These are phyloP conservation scores for Chlorella variabilis DNA, from an alignment of 163 green algal species.

Conservation along the genomic window DNA sequence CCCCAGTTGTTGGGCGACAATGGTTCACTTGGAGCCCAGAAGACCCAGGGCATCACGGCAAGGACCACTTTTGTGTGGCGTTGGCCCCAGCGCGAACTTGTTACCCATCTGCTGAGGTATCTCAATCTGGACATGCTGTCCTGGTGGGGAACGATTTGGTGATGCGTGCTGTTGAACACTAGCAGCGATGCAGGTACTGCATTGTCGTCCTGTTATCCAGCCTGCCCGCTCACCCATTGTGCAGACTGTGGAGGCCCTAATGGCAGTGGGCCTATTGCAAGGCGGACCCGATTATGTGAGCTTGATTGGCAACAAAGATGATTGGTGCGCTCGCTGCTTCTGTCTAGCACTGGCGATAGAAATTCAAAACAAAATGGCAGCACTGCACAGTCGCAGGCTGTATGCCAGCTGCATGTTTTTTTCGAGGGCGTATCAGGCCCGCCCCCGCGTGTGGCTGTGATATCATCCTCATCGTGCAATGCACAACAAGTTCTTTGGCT, in stretches of 20 bases:
- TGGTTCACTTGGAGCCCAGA: constrained; percentile 79
- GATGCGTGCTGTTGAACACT: too few relatives aligned
- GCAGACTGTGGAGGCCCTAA: not conserved
- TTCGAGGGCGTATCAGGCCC: too few relatives aligned
- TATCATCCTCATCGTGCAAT: too few relatives aligned
- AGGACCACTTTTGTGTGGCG: not conserved
- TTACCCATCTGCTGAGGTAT: not conserved
- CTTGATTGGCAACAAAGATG: constrained; percentile 60
- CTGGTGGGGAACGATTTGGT: too few relatives aligned
- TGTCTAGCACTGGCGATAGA: too few relatives aligned
- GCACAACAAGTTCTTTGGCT: too few relatives aligned
- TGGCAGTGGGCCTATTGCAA: constrained; percentile 46
- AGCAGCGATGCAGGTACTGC: too few relatives aligned
- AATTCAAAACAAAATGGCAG: too few relatives aligned
- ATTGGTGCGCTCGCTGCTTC: constrained; percentile 59
- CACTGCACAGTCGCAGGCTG: too few relatives aligned
- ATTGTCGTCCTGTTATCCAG: too few relatives aligned
- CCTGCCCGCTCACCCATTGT: too few relatives aligned
- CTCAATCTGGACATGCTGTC: not conserved
- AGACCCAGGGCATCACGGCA: not conserved
- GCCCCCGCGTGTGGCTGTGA: too few relatives aligned
- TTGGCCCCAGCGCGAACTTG: constrained; percentile 13
- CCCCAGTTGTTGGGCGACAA: constrained; percentile 86
- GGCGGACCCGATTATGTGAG: constrained; percentile 65
- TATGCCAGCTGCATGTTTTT: not conserved